A percentile compares a stretch with the other conserved stretches of the same genome.
These are phyloP conservation scores for Hypoxylon sp. DNA, from an alignment of 2,329 filamentous ascomycete genomes.

Conservation along the genomic window DNA sequence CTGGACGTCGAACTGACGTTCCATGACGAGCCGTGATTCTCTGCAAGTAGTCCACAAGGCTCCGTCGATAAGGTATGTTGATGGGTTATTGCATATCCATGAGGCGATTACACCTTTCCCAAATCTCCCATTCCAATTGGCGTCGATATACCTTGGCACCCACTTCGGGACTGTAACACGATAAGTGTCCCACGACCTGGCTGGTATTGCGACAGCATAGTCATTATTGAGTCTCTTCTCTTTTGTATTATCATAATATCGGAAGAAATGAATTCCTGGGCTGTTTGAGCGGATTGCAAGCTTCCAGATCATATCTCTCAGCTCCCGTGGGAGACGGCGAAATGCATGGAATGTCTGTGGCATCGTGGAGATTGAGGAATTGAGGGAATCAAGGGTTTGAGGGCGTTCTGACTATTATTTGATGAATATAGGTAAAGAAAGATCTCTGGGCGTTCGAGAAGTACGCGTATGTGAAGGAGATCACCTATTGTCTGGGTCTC, in stretches of 20 bases:
- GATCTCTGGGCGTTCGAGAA: background rate
- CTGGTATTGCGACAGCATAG: background rate
- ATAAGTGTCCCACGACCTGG: background rate
- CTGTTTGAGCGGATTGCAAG: background rate
- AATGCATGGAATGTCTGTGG: conserved; percentile 3
- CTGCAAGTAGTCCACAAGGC: background rate
- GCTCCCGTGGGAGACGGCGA: background rate
- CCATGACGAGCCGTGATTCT: conserved; percentile 2
- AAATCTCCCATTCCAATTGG: background rate
- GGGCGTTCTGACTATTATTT: background rate
- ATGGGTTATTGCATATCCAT: background rate
- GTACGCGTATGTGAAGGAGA: background rate
- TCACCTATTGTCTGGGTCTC: background rate
- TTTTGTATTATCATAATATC: background rate
- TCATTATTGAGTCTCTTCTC: background rate
- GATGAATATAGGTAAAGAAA: background rate
- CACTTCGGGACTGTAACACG: background rate
- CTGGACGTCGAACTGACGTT: background rate
- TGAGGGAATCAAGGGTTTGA: background rate
- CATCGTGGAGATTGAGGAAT: background rate
- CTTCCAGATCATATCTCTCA: conserved; percentile 4
- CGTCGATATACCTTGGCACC: background rate
- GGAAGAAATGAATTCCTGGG: conserved; percentile 1
- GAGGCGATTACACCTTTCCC: background rate
- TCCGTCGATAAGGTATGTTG: conserved; percentile 4